Evolutionary conservation across 2,329 filamentous ascomycete species (phyloP).

Genomic region (Ophiobolus disseminans): DNA sequence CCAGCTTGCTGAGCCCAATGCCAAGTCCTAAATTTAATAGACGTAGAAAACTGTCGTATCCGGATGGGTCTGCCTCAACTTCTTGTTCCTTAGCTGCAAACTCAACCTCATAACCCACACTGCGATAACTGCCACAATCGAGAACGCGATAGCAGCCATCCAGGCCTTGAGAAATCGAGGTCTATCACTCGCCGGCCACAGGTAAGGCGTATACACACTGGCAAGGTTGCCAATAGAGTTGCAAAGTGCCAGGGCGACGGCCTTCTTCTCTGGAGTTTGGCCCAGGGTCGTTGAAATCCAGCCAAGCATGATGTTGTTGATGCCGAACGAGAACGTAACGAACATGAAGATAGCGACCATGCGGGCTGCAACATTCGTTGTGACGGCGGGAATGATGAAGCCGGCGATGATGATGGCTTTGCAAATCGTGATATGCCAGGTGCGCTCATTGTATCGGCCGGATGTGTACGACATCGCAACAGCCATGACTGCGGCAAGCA

Average conservation of each 20-base stretch:
- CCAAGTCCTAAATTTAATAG: slow-evolving; percentile 21
- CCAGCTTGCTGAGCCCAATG: too few species aligned
- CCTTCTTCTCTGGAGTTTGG: slow-evolving; percentile 52
- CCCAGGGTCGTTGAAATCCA: slow-evolving; percentile 50
- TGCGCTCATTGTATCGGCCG: slow-evolving; percentile 37
- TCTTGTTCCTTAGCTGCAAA: slow-evolving; percentile 27
- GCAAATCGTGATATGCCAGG: slow-evolving; percentile 39
- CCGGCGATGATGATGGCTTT: slow-evolving; percentile 37
- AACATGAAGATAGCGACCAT: slow-evolving; percentile 44
- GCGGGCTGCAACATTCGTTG: slow-evolving; percentile 36
- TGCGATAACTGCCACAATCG: slow-evolving; percentile 13
- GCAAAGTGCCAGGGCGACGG: slow-evolving; percentile 49
- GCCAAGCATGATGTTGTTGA: slow-evolving; percentile 45
- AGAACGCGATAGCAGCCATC: slow-evolving; percentile 22
- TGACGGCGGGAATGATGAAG: slow-evolving; percentile 36
- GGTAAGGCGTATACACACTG: slow-evolving; percentile 40
- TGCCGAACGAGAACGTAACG: slow-evolving; percentile 38
- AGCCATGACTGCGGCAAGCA: slow-evolving; percentile 35
- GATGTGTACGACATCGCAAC: slow-evolving; percentile 33
- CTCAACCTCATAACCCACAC: slow-evolving; percentile 26
- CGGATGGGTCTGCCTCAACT: slow-evolving; percentile 20
- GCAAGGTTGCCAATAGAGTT: slow-evolving; percentile 50
- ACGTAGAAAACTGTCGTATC: slow-evolving; percentile 31
- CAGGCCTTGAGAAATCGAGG: slow-evolving; percentile 22
- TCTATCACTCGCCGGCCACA: slow-evolving; percentile 17